Base-by-base conservation (phyloP, 2,329 filamentous ascomycete species). In the Pseudocercospora musae region DNA sequence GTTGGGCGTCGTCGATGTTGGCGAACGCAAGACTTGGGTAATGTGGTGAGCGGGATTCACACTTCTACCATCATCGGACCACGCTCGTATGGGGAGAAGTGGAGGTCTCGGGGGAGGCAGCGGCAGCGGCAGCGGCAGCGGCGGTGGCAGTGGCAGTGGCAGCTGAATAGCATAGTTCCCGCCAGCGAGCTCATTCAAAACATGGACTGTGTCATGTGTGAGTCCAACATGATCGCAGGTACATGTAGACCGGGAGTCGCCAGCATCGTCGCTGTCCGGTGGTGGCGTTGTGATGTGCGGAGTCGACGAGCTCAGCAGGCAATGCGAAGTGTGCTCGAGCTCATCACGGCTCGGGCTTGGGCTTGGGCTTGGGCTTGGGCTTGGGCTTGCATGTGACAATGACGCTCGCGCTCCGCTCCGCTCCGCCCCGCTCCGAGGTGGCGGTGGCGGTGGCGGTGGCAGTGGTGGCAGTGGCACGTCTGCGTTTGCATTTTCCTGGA, bases 11-110 rank as follows among this genome's bases (percentile, higher is more conserved):
- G 57, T 48, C 25, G 46, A 48, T 15, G 48, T 48, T 9, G 44
- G 50, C 25, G 59, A 55, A 27, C 62, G 48, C 27, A 71, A 62
- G 50, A 59, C 61, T 40, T 58, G 65, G 18, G 65, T 62, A 27
- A 63, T 64, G 44, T 65, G 66, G 37, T 62, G 64, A 10, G 62
- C 67, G 33, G 71, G 71, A 53, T 72, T 72, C 46, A 65, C 55
- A 58, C 62, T 64, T 60, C 64, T 65, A 60, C 62, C 58, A 46
- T 62, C 57, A 49, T 59, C 44, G 20, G 56, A 59, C 20, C 46
- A 50, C 42, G 60, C 53, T 27, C 49, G 61, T 54, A 64, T 37
- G 25, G 54, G 50, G 53, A 29, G 53, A 53, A 44, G 33, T 9
- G 23, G 33, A 15, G 21, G 27, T 33, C n/a, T n/a, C 23, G 44